These are phyloP conservation scores for Gastrolobium bilobum DNA, from an alignment of 306 rosid species.

Conservation along the genomic window DNA sequence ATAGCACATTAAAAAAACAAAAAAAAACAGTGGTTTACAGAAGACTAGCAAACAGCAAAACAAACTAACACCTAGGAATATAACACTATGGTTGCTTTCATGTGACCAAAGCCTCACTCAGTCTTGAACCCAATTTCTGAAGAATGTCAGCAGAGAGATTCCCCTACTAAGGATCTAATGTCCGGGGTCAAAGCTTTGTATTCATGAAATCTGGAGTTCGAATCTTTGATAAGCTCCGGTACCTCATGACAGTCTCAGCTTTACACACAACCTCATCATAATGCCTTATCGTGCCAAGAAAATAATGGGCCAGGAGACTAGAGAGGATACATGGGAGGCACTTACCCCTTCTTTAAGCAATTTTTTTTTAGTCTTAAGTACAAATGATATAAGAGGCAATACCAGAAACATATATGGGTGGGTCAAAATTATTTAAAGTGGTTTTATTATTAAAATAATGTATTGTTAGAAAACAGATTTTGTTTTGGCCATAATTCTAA, in stretches of 20 bases:
- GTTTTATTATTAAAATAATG: background rate
- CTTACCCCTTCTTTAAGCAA: background rate
- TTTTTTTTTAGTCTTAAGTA: background rate
- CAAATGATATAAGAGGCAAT: background rate
- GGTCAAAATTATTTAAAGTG: conserved; percentile 2
- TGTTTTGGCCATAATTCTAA: background rate
- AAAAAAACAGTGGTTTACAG: background rate
- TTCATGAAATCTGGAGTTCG: background rate
- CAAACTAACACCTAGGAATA: background rate
- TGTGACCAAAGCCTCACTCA: no score
- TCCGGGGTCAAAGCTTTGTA: background rate
- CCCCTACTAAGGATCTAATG: no score
- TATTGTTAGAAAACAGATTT: background rate
- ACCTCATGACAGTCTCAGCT: no score
- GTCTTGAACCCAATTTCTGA: no score
- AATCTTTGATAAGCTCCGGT: no score
- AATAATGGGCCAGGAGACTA: conserved; percentile 6
- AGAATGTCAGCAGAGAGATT: no score
- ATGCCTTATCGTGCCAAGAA: conserved; percentile 11
- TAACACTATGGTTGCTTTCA: background rate
- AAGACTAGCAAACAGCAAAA: conserved; percentile 5
- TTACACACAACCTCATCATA: background rate
- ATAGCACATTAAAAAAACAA: background rate
- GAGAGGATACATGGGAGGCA: background rate
- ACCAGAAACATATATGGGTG: background rate